Evolutionary conservation across 495 filamentous ascomycete genomes (phyloP), one percentile per base, ranked within the genome.

Genomic region (Trichodelitschia bisporula): DNA sequence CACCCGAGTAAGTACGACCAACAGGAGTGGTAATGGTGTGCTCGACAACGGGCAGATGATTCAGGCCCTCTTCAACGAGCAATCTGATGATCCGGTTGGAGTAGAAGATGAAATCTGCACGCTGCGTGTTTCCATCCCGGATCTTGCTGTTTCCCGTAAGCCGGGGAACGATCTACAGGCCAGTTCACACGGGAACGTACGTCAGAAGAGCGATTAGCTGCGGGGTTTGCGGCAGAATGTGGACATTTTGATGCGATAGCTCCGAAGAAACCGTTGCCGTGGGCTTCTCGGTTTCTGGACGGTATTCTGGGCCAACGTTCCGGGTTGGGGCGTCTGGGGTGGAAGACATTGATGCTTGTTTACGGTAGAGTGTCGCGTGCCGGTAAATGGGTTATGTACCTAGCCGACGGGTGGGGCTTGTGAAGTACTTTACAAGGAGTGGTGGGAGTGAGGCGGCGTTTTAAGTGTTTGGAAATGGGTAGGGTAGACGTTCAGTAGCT

Each of bases 91-190:
- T 95, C 38, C 86, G 69, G 56, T 97, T 97, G 28, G 84, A 92
- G 53, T 93, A 92, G 59, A 97, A 97, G 43, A 97, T 91, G 51
- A 95, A 97, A 52, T 95, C 86, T 20, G 79, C 86, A 29, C 86
- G 74, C 18, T 63, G 60, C 5, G 89, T 97, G 39, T 72, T 62
- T 52, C 71, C 74, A 48, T 95, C 77, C 40, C 86, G 69, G 49
- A 97, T 93, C 66, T 91, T 93, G 36, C 84, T 97, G 32, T 25
- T 21, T 4, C 18, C 13, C 26, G 26, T n/a, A n/a, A n/a, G n/a
- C n/a, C n/a, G n/a, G n/a, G n/a, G n/a, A n/a, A n/a, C n/a, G n/a
- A n/a, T 17, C 5, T 12, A 25, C 21, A 29, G 17, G 11, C 21
- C 6, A 6, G 21, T 24, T 24, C 6, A 6, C 21, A 24, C 21